Evolutionary conservation across 139 green algal genomes (phyloP).

Genomic region (Tetratostichococcus sp.): DNA sequence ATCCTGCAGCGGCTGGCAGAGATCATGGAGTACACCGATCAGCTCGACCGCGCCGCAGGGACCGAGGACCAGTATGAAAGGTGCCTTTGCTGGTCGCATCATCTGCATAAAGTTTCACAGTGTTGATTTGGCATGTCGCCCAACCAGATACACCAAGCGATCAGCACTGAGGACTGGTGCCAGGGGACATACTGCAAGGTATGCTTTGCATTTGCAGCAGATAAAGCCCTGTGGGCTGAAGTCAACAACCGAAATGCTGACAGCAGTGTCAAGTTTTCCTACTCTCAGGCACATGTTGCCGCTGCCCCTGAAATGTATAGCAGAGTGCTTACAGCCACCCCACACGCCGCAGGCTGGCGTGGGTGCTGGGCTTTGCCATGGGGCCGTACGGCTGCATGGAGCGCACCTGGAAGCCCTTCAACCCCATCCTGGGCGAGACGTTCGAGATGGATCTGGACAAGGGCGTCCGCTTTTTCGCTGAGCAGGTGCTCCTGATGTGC

Average conservation of each 20-base stretch:
- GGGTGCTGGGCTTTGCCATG: constrained; percentile 84
- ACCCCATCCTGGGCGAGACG: constrained; percentile 97
- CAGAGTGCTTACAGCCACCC: too few species aligned
- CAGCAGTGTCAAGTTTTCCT: too few species aligned
- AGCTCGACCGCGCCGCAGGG: constrained; percentile 77
- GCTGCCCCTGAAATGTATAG: too few species aligned
- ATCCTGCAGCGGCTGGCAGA: constrained; percentile 96
- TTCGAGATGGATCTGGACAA: constrained; percentile 80
- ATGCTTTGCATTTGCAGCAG: too few species aligned
- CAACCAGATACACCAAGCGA: too few species aligned
- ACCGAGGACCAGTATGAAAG: constrained; percentile 74
- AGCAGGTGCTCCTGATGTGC: constrained; percentile 71
- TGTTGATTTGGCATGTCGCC: too few species aligned
- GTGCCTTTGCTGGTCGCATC: constrained; percentile 23
- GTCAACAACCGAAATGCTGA: too few species aligned
- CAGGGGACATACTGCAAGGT: too few species aligned
- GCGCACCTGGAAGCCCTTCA: constrained; percentile 98
- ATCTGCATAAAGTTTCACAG: too few species aligned
- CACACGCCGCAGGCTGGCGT: constrained; percentile 83
- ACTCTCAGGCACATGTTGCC: too few species aligned
- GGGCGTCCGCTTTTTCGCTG: constrained; percentile 75
- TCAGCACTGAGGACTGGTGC: too few species aligned
- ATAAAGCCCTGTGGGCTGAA: too few species aligned
- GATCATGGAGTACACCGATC: constrained; percentile 96
- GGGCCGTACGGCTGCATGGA: constrained; percentile 82